Percentiles rank a stretch among this genome's conserved stretches.
phyloP scores from a whole-genome alignment of 2,329 filamentous ascomycete species.

The Aureobasidium uvarum region DNA sequence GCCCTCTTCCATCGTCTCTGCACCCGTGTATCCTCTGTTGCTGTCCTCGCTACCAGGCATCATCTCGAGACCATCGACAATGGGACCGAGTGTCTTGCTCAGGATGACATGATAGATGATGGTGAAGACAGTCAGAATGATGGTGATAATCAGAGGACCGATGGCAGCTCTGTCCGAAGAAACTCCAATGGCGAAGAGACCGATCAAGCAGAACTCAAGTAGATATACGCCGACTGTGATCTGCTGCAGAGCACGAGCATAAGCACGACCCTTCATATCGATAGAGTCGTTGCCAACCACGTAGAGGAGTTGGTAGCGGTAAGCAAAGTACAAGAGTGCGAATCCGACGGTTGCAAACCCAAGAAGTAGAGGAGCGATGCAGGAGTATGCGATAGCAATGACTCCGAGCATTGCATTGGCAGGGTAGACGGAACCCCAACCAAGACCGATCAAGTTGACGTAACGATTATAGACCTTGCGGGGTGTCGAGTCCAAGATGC shows the following conservation, averaged over 20 bases:
- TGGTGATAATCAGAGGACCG: slow-evolving; percentile 46
- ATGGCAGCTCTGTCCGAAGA: slow-evolving; percentile 37
- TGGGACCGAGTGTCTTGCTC: slow-evolving; percentile 33
- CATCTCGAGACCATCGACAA: slow-evolving; percentile 20
- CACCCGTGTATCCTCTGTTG: slow-evolving; percentile 33
- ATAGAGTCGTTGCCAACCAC: slow-evolving; percentile 46
- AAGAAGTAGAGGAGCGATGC: slow-evolving; percentile 50
- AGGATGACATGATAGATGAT: slow-evolving; percentile 45
- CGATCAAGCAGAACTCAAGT: slow-evolving; percentile 50
- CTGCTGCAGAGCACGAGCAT: slow-evolving; percentile 49
- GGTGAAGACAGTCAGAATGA: slow-evolving; percentile 44
- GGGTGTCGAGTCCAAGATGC: slow-evolving; percentile 44
- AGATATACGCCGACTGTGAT: slow-evolving; percentile 50
- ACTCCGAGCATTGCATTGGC: slow-evolving; percentile 49
- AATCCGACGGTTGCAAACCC: slow-evolving; percentile 49
- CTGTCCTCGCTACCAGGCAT: slow-evolving; percentile 35
- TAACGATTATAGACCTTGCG: slow-evolving; percentile 49
- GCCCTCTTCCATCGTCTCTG: slow-evolving; percentile 30
- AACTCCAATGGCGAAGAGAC: slow-evolving; percentile 45
- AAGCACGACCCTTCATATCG: slow-evolving; percentile 50
- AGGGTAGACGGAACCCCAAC: slow-evolving; percentile 49
- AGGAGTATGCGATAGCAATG: slow-evolving; percentile 48
- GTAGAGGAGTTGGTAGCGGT: slow-evolving; percentile 52
- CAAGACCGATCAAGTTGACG: slow-evolving; percentile 44
- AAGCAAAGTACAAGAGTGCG: slow-evolving; percentile 48